These are phyloP conservation scores for Xerocomus tenax DNA, from an alignment of 1,284 basidiomycete species.

Conservation along the genomic window DNA sequence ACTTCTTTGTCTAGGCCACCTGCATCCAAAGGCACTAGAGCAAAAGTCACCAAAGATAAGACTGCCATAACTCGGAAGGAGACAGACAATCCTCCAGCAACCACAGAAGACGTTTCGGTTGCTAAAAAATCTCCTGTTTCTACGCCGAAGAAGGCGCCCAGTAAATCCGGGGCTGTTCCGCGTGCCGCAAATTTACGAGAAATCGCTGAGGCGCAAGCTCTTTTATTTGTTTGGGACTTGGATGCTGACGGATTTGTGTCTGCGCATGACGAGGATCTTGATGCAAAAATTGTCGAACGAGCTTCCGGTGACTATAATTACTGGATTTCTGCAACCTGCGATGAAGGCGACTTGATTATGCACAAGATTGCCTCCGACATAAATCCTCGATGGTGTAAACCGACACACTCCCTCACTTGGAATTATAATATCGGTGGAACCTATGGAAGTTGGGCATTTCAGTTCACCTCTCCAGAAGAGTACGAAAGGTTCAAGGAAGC, in stretches of 20 bases:
- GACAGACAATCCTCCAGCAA: constrained; percentile 8
- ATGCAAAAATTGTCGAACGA: constrained; percentile 58
- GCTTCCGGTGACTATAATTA: constrained; percentile 43
- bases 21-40: constrained; percentile 23
- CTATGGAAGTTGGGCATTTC: constrained; percentile 78
- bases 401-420: constrained; percentile 74
- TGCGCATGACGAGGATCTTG: constrained; percentile 59
- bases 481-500: constrained; percentile 60
- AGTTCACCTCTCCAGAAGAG: constrained; percentile 52
- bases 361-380: constrained; percentile 63
- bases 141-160: constrained; percentile 11
- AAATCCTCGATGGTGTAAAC: constrained; percentile 65
- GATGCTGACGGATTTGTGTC: constrained; percentile 59
- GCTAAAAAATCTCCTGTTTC: constrained; percentile 8
- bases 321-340: constrained; percentile 55
- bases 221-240: constrained; percentile 69
- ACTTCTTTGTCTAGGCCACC: constrained; percentile 33
- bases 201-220: constrained; percentile 41
- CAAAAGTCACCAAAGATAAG: constrained; percentile 21
- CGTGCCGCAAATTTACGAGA: constrained; percentile 22
- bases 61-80: constrained; percentile 13
- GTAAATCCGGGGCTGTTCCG: constrained; percentile 14
- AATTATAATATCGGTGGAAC: constrained; percentile 59
- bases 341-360: constrained; percentile 45
- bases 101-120: constrained; percentile 1